A percentile compares a stretch with the other conserved stretches of the same genome.
These are phyloP conservation scores for Auriscalpium orientale DNA, from an alignment of 768 basidiomycete genomes.

Conservation along the genomic window DNA sequence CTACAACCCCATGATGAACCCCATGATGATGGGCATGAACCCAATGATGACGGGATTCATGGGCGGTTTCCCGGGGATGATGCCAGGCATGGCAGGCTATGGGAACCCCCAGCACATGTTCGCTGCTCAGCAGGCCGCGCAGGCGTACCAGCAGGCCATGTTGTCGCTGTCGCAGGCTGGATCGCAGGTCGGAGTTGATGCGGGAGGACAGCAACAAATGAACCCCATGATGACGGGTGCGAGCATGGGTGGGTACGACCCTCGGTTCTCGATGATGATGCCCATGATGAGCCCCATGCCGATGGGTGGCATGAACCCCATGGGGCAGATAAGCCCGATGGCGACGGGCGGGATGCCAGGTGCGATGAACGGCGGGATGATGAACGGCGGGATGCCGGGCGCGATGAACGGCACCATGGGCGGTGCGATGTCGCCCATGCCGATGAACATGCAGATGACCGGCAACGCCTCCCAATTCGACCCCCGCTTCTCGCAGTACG, in stretches of 20 bases:
- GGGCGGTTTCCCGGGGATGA: conserved; percentile 45
- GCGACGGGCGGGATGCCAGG: conserved; percentile 3
- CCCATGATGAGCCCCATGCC: conserved; percentile 18
- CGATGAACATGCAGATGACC: conserved; percentile 14
- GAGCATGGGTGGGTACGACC: conserved; percentile 2
- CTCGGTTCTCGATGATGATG: conserved; percentile 8
- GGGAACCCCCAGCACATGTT: conserved; percentile 74
- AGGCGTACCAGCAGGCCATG: conserved; percentile 89
- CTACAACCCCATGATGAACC: conserved; percentile 74
- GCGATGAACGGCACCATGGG: neutral
- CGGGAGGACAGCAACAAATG: conserved; percentile 45
- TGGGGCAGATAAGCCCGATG: neutral
- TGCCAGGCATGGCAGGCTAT: conserved; percentile 35
- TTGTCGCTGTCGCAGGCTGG: conserved; percentile 72
- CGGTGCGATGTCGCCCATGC: neutral
- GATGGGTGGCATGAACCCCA: conserved; percentile 1
- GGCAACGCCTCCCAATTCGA: conserved; percentile 3
- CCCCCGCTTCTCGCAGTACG: conserved; percentile 13
- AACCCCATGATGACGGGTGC: conserved; percentile 25
- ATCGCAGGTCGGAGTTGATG: conserved; percentile 59
- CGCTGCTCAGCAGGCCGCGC: conserved; percentile 76
- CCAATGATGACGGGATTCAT: conserved; percentile 53
- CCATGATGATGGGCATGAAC: conserved; percentile 55
- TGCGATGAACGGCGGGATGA: neutral
- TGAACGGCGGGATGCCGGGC: neutral